Percentiles rank a stretch among this genome's conserved stretches.
These are phyloP conservation scores for Trichosporon ovoides DNA, from an alignment of 1,284 basidiomycete genomes.

Conservation along the genomic window DNA sequence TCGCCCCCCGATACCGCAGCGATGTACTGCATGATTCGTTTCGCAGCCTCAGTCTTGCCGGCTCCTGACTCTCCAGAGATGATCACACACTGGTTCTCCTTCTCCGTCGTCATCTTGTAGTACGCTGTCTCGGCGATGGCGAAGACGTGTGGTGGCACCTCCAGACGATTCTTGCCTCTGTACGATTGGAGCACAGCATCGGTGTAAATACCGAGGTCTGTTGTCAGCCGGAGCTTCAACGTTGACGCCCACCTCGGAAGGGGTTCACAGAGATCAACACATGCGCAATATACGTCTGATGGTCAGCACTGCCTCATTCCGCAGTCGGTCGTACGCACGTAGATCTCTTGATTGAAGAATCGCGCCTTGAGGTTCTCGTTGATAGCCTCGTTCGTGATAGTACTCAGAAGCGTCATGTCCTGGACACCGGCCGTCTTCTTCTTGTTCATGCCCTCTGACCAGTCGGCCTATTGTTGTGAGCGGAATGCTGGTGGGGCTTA, in stretches of 20 bases:
- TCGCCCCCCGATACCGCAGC: slow-evolving; percentile 81
- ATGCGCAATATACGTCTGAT: slow-evolving; percentile 86
- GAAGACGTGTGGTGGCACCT: slow-evolving; percentile 97
- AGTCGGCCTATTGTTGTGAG: slow-evolving; percentile 66
- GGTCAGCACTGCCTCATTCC: not conserved
- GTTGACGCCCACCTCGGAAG: slow-evolving; percentile 66
- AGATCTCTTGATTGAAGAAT: slow-evolving; percentile 93
- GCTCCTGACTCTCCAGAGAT: slow-evolving; percentile 98
- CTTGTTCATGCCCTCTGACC: slow-evolving; percentile 98
- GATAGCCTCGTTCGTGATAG: slow-evolving; percentile 96
- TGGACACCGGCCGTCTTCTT: slow-evolving; percentile 96
- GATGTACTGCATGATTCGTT: slow-evolving; percentile 99
- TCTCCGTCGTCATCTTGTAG: slow-evolving; percentile 99
- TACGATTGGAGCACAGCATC: slow-evolving; percentile 80
- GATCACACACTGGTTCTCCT: slow-evolving; percentile 99
- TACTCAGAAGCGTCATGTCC: slow-evolving; percentile 96
- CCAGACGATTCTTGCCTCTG: slow-evolving; percentile 95
- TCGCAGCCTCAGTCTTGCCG: slow-evolving; percentile 95
- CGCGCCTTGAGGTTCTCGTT: slow-evolving; percentile 97
- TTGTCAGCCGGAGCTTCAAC: not conserved
- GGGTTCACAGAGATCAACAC: slow-evolving; percentile 99
- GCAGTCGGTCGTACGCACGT: slow-evolving; percentile 51
- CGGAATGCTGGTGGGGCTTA: not conserved
- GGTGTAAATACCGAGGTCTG: slow-evolving; percentile 95
- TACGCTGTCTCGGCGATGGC: slow-evolving; percentile 94